Conservation (phyloP, 1,284 basidiomycete genomes). For the Ganoderma sinense region DNA sequence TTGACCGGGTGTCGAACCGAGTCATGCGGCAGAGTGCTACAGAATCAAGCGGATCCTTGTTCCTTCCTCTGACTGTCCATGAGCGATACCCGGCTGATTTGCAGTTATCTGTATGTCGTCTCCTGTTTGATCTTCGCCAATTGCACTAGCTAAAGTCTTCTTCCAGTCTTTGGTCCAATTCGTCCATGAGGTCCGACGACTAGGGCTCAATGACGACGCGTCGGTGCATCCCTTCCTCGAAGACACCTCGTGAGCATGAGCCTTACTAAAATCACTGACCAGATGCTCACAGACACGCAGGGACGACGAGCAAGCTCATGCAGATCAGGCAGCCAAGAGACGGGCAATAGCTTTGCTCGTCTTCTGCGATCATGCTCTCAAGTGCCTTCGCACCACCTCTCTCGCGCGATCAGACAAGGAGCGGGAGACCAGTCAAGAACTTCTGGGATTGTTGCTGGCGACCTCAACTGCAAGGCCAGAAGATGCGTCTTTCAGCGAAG, state of each 20-base stretch:
- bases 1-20: constrained; percentile 81
- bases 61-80: constrained; percentile 72
- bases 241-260: constrained; percentile 55
- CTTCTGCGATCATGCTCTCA: constrained; percentile 60
- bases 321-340: constrained; percentile 54
- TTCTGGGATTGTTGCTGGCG: constrained; percentile 54
- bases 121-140: constrained; percentile 20
- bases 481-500: constrained; percentile 43
- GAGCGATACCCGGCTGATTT: constrained; percentile 62
- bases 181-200: constrained; percentile 69
- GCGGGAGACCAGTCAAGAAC: constrained; percentile 41
- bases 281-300: constrained; percentile 41
- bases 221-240: constrained; percentile 63
- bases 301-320: constrained; percentile 60
- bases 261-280: constrained; percentile 3
- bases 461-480: constrained; percentile 40
- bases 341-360: constrained; percentile 73
- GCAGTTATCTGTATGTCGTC: constrained; percentile 62
- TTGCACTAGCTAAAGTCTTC: constrained; percentile 28
- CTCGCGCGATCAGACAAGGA: constrained; percentile 31
- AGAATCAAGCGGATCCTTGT: constrained; percentile 67
- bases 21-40: constrained; percentile 70
- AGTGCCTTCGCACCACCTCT: constrained; percentile 35
- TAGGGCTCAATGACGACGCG: constrained; percentile 56
- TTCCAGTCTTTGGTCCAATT: constrained; percentile 71